Evolutionary conservation across 106 monocot genomes (phyloP).

Genomic region (Acorus calamus): DNA sequence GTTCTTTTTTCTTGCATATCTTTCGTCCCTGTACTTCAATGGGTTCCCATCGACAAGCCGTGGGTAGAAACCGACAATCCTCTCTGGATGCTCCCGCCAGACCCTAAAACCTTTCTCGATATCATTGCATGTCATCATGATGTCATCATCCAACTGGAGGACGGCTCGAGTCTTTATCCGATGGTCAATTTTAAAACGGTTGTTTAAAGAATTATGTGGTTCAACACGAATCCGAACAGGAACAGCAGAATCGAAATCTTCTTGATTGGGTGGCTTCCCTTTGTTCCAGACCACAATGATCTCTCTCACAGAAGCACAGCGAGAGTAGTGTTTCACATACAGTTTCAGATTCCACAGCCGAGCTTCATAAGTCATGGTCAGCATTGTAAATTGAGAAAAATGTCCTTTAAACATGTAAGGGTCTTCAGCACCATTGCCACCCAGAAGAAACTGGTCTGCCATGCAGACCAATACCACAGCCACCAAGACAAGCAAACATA

Average conservation of each 20-base stretch:
- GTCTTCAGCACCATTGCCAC: slow-evolving; percentile 44
- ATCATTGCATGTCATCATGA: slow-evolving; percentile 53
- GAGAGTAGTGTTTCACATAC: slow-evolving; percentile 48
- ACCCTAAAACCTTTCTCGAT: slow-evolving; percentile 48
- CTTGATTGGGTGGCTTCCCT: slow-evolving; percentile 26
- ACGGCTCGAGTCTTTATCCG: slow-evolving; percentile 36
- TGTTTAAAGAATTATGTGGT: slow-evolving; percentile 40
- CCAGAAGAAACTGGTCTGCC: slow-evolving; percentile 30
- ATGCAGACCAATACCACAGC: slow-evolving; percentile 18
- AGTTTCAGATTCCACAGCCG: slow-evolving; percentile 51
- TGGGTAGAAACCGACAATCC: slow-evolving; percentile 51
- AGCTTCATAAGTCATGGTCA: slow-evolving; percentile 58
- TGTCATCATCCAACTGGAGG: slow-evolving; percentile 52
- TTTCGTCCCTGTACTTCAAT: slow-evolving; percentile 42
- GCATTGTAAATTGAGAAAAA: slow-evolving; percentile 44
- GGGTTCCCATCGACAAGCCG: slow-evolving; percentile 34
- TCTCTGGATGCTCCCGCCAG: slow-evolving; percentile 49
- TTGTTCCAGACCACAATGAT: slow-evolving; percentile 63
- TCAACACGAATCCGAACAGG: slow-evolving; percentile 44
- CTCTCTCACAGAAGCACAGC: slow-evolving; percentile 47
- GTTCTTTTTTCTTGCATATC: slow-evolving; percentile 31
- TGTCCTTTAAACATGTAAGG: slow-evolving; percentile 28
- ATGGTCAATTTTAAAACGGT: slow-evolving; percentile 35
- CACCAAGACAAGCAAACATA: slow-evolving; percentile 20
- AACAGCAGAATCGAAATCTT: slow-evolving; percentile 41